Conservation (phyloP, 2,329 filamentous ascomycete species). For the Penicillium sp. region DNA sequence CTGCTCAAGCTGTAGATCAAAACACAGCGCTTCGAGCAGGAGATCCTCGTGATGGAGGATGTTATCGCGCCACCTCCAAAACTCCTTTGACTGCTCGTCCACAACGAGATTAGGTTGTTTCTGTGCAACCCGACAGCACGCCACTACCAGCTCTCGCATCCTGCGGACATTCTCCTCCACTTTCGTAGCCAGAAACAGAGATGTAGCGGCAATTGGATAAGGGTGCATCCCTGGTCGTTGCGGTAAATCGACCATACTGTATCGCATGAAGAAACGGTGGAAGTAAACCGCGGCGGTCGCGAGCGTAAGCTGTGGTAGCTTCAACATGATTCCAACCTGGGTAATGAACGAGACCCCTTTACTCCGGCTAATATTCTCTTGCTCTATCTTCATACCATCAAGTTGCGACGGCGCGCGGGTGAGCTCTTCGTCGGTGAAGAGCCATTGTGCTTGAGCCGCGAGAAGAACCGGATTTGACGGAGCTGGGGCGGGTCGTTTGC, state of each 20-base stretch:
- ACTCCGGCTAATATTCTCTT: constrained; percentile 79
- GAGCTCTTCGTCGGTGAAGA: constrained; percentile 84
- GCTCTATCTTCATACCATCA: constrained; percentile 75
- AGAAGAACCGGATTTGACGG: constrained; percentile 56
- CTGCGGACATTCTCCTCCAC: constrained; percentile 96
- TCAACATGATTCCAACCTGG: constrained; percentile 89
- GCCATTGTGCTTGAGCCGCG: constrained; percentile 75
- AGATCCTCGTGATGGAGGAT: constrained; percentile 92
- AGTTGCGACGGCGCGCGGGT: constrained; percentile 80
- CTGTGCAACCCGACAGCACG: constrained; percentile 91
- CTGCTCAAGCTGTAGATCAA: constrained; percentile 88
- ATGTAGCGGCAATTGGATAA: constrained; percentile 89
- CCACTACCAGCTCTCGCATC: constrained; percentile 91
- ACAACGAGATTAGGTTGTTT: constrained; percentile 90
- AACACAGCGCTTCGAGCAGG: constrained; percentile 88
- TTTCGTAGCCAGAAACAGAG: constrained; percentile 93
- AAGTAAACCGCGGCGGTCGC: constrained; percentile 94
- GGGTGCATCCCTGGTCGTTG: constrained; percentile 77
- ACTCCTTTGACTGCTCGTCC: constrained; percentile 97
- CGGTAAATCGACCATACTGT: constrained; percentile 76
- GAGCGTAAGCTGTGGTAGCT: constrained; percentile 88
- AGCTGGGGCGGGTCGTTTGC: constrained; percentile 38
- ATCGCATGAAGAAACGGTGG: constrained; percentile 93
- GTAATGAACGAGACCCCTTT: constrained; percentile 98
- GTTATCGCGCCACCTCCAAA: constrained; percentile 96